phyloP scores from a whole-genome alignment of 805 yeast genomes.

The Schizosaccharomyces lindneri region DNA sequence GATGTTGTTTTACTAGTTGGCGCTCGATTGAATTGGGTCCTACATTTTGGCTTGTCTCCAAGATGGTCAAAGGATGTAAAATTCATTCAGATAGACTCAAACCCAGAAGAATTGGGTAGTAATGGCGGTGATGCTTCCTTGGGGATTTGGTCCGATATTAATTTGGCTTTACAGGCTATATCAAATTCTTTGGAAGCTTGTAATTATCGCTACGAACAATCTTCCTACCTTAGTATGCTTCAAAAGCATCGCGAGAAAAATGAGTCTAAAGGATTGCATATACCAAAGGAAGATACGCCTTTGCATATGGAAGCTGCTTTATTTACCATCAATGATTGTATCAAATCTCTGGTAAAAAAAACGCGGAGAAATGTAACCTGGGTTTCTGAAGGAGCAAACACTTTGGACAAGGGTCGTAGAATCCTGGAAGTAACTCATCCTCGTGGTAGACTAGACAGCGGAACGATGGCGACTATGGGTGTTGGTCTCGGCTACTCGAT shows the following conservation, averaged over 20 bases:
- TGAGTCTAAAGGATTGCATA: background rate
- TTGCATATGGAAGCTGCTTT: background rate
- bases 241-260: background rate
- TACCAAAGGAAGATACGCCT: background rate
- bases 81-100: background rate
- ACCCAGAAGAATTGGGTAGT: background rate
- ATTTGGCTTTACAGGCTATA: background rate
- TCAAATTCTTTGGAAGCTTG: background rate
- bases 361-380: conserved; percentile 16
- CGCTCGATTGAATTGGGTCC: conserved; percentile 48
- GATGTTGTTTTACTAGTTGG: conserved; percentile 39
- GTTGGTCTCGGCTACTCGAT: conserved; percentile 47
- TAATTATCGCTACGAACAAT: background rate
- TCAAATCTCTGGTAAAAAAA: conserved; percentile 11
- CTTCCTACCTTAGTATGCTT: background rate
- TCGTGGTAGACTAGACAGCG: conserved; percentile 37
- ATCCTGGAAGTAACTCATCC: conserved; percentile 32
- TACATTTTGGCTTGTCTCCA: conserved; percentile 39
- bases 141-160: background rate
- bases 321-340: background rate
- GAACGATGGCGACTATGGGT: conserved; percentile 62
- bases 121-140: background rate
- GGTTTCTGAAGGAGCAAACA: conserved; percentile 52
- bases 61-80: background rate
- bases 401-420: conserved; percentile 46